Evolutionary conservation across 2,329 filamentous ascomycete genomes (phyloP), one percentile per base, ranked within the genome.

Genomic region (Lasiodiplodia sp.): DNA sequence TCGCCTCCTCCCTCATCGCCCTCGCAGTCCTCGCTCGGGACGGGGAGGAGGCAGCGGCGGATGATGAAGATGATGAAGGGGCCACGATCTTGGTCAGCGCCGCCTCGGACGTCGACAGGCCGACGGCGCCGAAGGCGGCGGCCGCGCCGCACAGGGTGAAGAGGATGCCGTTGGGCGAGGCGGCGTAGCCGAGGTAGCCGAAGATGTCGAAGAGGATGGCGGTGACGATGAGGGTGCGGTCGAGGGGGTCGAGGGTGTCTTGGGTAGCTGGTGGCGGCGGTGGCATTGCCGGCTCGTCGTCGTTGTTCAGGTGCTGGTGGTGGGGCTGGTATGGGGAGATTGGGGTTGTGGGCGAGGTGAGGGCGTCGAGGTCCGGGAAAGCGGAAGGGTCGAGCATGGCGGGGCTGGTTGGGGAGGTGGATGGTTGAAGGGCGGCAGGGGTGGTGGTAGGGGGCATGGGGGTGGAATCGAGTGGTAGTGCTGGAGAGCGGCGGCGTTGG

Each of bases 141-240:
- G 70, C 56, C 12, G 67, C 69, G n/a, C 70, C 70, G 63, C 47
- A 63, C 2, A 70, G 67, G 14, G 70, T 71, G 69, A 70, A 71
- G 28, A 71, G 56, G 23, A 67, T n/a, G 47, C 69, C 69, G 67
- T 51, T 70, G 34, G 69, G 70, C 8, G 70, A 53, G 56, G 67
- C 44, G 16, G 70, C 70, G 66, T 70, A 70, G 49, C 62, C 70
- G 51, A 69, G 16, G 70, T 64, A 71, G 56, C 70, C 70, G 66
- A 66, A 38, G 25, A 67, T 47, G 47, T 71, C 70, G 56, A 64
- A 64, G 49, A 70, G 57, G 53, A 68, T 53, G 52, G 63, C 68
- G 16, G 69, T 63, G 47, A 57, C 37, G 55, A 67, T 56, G 34
- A 67, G 68, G 56, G 56, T 55, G 37, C 62, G 56, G 68, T 69